Evolutionary conservation across 2,329 filamentous ascomycete genomes (phyloP).

Genomic region (Paraconiothyrium sp.): DNA sequence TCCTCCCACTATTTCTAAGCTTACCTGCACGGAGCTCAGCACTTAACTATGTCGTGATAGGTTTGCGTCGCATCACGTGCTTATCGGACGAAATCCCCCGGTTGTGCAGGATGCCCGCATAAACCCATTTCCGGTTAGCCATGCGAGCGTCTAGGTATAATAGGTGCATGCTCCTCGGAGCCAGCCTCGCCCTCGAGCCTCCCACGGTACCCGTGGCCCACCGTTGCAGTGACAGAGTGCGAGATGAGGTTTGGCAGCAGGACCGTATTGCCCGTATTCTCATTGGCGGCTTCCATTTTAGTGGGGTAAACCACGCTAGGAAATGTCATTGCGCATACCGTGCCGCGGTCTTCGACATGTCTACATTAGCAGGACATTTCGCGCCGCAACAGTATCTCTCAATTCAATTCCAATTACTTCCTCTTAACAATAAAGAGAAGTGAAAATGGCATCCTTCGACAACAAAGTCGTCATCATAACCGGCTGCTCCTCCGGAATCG

Average conservation of each 20-base stretch:
- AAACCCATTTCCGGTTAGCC: neutral
- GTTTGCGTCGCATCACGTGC: neutral
- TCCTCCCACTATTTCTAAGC: neutral
- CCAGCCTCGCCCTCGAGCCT: neutral
- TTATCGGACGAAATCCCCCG: neutral
- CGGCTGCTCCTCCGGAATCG: conserved; percentile 43
- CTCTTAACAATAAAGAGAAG: neutral
- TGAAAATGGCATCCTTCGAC: conserved; percentile 29
- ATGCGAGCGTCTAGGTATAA: neutral
- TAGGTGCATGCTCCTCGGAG: too few relatives aligned
- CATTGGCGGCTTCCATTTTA: neutral
- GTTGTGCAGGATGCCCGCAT: neutral
- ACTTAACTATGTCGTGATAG: neutral
- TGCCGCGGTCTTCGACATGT: conserved; percentile 1
- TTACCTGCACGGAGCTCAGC: neutral
- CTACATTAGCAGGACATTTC: neutral
- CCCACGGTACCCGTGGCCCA: neutral
- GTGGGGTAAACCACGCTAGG: conserved; percentile 3
- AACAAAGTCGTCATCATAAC: conserved; percentile 41
- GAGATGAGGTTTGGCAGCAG: neutral
- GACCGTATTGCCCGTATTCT: conserved; percentile 6
- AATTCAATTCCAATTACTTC: neutral
- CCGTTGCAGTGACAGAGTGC: neutral
- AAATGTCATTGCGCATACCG: conserved; percentile 1
- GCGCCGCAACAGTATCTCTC: neutral